Evolutionary conservation across 2,329 filamentous ascomycete genomes (phyloP).

Genomic region (Albifimbria verrucaria): DNA sequence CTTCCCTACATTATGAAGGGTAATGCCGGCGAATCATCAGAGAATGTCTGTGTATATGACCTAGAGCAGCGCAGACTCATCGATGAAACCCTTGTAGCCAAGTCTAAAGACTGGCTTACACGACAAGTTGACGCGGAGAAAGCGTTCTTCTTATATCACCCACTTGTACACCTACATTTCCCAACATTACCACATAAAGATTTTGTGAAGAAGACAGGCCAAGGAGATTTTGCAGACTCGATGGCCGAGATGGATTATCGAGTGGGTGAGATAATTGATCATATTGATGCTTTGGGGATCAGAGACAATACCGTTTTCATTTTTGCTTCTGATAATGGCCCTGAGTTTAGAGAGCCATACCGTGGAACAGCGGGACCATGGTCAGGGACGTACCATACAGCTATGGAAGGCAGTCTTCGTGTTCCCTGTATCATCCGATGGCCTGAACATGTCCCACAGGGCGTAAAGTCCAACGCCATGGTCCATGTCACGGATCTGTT

Average conservation of each 20-base stretch:
- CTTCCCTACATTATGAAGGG: constrained; percentile 32
- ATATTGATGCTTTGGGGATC: constrained; percentile 23
- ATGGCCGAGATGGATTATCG: constrained; percentile 31
- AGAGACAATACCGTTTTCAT: constrained; percentile 29
- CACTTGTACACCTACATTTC: constrained; percentile 29
- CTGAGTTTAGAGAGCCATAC: constrained; percentile 28
- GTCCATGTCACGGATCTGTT: constrained; percentile 31
- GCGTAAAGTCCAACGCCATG: constrained; percentile 23
- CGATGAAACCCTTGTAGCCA: constrained; percentile 28
- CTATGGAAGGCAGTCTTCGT: constrained; percentile 31
- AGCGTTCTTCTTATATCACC: constrained; percentile 30
- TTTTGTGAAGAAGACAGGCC: constrained; percentile 22
- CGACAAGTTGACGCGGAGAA: constrained; percentile 17
- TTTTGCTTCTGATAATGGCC: constrained; percentile 32
- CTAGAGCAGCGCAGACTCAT: constrained; percentile 24
- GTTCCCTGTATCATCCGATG: constrained; percentile 32
- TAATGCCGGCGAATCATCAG: constrained; percentile 17
- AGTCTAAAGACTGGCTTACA: constrained; percentile 27
- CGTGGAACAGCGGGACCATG: constrained; percentile 29
- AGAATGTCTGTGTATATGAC: constrained; percentile 29
- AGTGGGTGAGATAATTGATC: constrained; percentile 27
- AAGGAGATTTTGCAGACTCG: constrained; percentile 29
- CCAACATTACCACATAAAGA: constrained; percentile 27
- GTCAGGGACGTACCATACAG: constrained; percentile 31
- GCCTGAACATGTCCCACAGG: constrained; percentile 24